A percentile compares a stretch with the other conserved stretches of the same genome.
Conservation (phyloP, 1,284 basidiomycete genomes). For the Boletellus deceptivus region DNA sequence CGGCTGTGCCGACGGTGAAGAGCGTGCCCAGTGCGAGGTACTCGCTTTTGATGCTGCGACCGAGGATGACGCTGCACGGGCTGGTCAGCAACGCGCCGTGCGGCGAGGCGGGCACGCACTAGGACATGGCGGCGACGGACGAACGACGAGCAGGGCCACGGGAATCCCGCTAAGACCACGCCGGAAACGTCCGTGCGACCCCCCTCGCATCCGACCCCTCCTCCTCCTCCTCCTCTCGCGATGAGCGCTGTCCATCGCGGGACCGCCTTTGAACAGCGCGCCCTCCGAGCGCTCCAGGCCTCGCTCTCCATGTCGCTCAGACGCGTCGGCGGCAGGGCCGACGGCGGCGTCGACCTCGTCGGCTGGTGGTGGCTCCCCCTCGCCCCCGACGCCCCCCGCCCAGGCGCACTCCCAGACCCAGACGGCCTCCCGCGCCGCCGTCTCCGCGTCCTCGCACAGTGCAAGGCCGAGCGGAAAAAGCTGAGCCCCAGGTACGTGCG, state of each 20-base stretch:
- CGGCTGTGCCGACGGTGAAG: slow-evolving; percentile 48
- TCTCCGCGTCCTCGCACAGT: slow-evolving; percentile 81
- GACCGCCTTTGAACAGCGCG: slow-evolving; percentile 72
- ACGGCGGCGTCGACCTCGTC: slow-evolving; percentile 85
- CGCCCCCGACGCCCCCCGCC: slow-evolving; percentile 2
- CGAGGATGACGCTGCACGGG: slow-evolving; percentile 59
- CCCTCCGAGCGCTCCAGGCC: slow-evolving; percentile 57
- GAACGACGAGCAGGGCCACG: background rate
- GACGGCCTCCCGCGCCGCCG: slow-evolving; percentile 37
- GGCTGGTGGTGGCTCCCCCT: slow-evolving; percentile 90
- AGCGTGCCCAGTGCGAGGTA: slow-evolving; percentile 71
- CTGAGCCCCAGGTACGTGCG: slow-evolving; percentile 77
- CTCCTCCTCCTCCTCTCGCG: background rate
- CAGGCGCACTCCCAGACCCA: slow-evolving; percentile 10
- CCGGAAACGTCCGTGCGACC: slow-evolving; percentile 28
- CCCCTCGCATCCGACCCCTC: slow-evolving; percentile 15
- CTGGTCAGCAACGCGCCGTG: slow-evolving; percentile 10
- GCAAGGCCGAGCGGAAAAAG: slow-evolving; percentile 85
- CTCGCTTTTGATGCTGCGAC: slow-evolving; percentile 74
- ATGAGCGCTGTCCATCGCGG: slow-evolving; percentile 54
- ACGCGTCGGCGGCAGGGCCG: slow-evolving; percentile 76
- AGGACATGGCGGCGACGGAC: slow-evolving; percentile 38
- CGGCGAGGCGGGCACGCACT: slow-evolving; percentile 30
- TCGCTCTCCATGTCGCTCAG: slow-evolving; percentile 77
- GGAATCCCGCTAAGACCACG: background rate